Percentiles rank a stretch among this genome's conserved stretches.
Conservation (phyloP, 495 filamentous ascomycete genomes). For the Lepidopterella palustris region DNA sequence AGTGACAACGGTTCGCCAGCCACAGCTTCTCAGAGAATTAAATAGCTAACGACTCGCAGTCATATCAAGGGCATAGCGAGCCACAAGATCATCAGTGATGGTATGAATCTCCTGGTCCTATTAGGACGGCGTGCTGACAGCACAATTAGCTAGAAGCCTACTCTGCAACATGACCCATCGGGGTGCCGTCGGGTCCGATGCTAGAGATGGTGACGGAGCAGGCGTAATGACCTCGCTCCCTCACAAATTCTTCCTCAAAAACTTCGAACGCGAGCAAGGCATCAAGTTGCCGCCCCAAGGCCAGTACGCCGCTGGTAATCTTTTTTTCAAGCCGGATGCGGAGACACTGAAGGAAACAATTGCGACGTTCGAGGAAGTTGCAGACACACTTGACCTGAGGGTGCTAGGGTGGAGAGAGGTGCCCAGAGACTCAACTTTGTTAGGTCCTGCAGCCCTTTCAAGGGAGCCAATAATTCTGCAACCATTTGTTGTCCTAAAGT, state of each 20-base stretch:
- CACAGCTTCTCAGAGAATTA: not conserved
- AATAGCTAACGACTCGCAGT: conserved; percentile 42
- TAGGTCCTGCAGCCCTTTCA: conserved; percentile 88
- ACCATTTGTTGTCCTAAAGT: conserved; percentile 86
- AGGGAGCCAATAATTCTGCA: conserved; percentile 92
- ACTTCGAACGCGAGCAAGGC: conserved; percentile 85
- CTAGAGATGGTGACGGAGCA: conserved; percentile 93
- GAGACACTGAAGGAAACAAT: conserved; percentile 84
- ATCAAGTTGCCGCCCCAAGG: conserved; percentile 80
- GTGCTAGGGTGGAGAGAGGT: conserved; percentile 97
- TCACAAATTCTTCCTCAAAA: conserved; percentile 98
- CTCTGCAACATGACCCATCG: conserved; percentile 99
- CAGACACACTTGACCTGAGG: conserved; percentile 76
- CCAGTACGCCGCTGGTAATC: conserved; percentile 94
- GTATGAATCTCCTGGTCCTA: conserved; percentile 44
- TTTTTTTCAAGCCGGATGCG: conserved; percentile 96
- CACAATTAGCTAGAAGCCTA: conserved; percentile 67
- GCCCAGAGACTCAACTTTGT: conserved; percentile 82
- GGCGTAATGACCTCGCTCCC: conserved; percentile 99
- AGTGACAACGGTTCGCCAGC: conserved; percentile 38
- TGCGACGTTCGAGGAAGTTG: conserved; percentile 83
- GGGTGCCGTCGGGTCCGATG: conserved; percentile 95
- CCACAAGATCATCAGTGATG: conserved; percentile 99
- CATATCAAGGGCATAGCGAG: conserved; percentile 96
- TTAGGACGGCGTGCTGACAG: conserved; percentile 7